Conservation (phyloP, 2,329 filamentous ascomycete genomes). For the Aureobasidium subglaciale region DNA sequence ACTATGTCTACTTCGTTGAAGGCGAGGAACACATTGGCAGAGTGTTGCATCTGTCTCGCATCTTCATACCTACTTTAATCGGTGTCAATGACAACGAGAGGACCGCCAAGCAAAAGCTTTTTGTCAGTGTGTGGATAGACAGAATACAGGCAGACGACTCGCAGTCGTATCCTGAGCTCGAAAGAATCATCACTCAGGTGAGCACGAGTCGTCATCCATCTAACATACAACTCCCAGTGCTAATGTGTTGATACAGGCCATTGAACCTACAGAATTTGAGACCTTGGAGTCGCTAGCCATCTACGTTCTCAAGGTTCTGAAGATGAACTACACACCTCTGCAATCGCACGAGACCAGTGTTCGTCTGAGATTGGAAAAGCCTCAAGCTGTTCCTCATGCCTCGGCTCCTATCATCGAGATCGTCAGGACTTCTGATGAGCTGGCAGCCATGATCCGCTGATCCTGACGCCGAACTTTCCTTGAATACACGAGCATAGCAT, state of each 20-base stretch:
- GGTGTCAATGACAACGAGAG: conserved; percentile 69
- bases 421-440: conserved; percentile 17
- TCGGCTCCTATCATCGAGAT: conserved; percentile 65
- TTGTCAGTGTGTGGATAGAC: conserved; percentile 58
- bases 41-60: conserved; percentile 46
- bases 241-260: conserved; percentile 26
- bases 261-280: conserved; percentile 38
- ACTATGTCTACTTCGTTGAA: conserved; percentile 35
- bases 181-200: conserved; percentile 57
- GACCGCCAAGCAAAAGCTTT: conserved; percentile 55
- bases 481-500: too few species aligned
- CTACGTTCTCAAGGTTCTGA: conserved; percentile 34
- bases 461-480: too few species aligned
- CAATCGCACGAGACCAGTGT: conserved; percentile 39
- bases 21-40: conserved; percentile 19
- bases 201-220: conserved; percentile 19
- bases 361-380: conserved; percentile 61
- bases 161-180: conserved; percentile 52
- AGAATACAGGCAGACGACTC: conserved; percentile 30
- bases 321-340: conserved; percentile 20
- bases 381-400: conserved; percentile 64
- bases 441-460: conserved; percentile 2
- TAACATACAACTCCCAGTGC: neutral
- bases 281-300: conserved; percentile 44
- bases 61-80: conserved; percentile 61